Evolutionary conservation across 2,329 filamentous ascomycete genomes (phyloP).

Genomic region (Stachybotrys chartarum): DNA sequence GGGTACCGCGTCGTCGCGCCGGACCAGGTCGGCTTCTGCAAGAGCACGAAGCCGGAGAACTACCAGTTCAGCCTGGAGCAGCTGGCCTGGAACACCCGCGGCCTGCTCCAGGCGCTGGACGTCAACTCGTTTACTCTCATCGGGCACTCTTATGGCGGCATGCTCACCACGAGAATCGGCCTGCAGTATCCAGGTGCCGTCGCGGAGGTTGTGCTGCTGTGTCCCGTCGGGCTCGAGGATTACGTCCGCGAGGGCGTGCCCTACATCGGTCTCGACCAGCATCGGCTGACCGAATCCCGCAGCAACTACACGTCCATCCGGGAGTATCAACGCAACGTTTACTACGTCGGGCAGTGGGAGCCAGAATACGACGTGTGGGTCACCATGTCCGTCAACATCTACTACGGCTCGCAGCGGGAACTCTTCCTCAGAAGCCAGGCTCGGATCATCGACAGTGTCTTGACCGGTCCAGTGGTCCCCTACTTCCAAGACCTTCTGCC

Average conservation of each 20-base stretch:
- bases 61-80: conserved; percentile 49
- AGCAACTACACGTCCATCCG: conserved; percentile 36
- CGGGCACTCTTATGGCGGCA: conserved; percentile 49
- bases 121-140: conserved; percentile 38
- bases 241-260: conserved; percentile 43
- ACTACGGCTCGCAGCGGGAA: conserved; percentile 33
- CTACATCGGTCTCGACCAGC: conserved; percentile 33
- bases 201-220: conserved; percentile 38
- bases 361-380: conserved; percentile 46
- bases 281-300: conserved; percentile 26
- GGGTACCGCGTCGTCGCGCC: conserved; percentile 47
- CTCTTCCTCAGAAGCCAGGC: conserved; percentile 41
- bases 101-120: conserved; percentile 35
- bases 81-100: conserved; percentile 41
- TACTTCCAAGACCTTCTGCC: conserved; percentile 38
- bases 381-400: conserved; percentile 45
- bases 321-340: conserved; percentile 38
- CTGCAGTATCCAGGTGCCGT: conserved; percentile 40
- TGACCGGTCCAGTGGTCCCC: conserved; percentile 43
- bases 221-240: conserved; percentile 48
- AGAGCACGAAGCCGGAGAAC: conserved; percentile 40
- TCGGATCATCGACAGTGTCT: conserved; percentile 45
- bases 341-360: conserved; percentile 42
- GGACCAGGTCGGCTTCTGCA: conserved; percentile 52
- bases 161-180: conserved; percentile 43